Base-by-base conservation (phyloP, 306 rosid genomes). In the Crataegus laevigata region DNA sequence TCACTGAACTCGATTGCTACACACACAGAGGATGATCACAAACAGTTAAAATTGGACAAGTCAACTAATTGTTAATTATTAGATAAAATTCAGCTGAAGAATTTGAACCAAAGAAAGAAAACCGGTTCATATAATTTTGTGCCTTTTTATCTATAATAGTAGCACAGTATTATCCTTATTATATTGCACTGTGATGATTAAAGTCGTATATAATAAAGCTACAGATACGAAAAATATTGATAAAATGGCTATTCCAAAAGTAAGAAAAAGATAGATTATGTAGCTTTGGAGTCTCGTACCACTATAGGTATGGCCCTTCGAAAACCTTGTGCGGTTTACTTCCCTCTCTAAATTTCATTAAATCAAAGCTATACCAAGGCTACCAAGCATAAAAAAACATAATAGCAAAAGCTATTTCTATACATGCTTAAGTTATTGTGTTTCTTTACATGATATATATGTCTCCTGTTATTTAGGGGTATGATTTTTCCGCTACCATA, bases 1-100 rank as follows among this genome's bases (percentile, higher is more conserved):
- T 94, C 98, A 26, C 98, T 89, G 81, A 90, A 89, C 83, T 94
- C 98, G 61, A 91, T 91, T 52, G 91, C 98, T 94, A 88, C 86
- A 72, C 7, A 76, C n/a, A 30, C 11, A 10, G 26, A 50, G 54
- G 54, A 50, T 17, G 3, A 54, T 28, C 29, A 66, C 17, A 24
- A 0, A 18, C 34, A 29, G 50, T 21, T n/a, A 3, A 10, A 58
- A 72, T 45, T 22, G 52, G 22, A 15, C 11, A 22, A 14, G 28
- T 38, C 42, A 54, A 55, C 13, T 47, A 9, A 54, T 34, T 30
- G 32, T 57, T n/a, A 45, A 50, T 50, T 50, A 50, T 57, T 3
- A 11, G 28, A 21, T 57, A 57, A 57, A 57, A 57, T 57, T 9
- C 14, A 1, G 13, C 26, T 57, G 12, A 57, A 57, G 54, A 47